phyloP scores from a whole-genome alignment of 495 filamentous ascomycete genomes.

The Echria macrotheca region DNA sequence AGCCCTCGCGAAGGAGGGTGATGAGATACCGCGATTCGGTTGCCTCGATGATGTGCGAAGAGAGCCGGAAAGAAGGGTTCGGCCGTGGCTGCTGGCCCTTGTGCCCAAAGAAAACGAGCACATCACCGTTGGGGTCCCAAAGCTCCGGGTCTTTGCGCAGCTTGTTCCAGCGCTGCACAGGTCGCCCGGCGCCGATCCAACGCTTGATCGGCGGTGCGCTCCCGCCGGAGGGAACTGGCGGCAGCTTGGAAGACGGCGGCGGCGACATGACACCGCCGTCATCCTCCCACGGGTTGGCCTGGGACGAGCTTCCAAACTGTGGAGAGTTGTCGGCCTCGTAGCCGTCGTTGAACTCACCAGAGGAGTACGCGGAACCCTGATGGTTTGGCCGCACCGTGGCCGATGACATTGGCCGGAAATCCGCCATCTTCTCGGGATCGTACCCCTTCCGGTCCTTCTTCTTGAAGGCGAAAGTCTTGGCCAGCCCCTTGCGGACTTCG shows the following conservation, averaged over 20 bases:
- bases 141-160: slow-evolving; percentile 55
- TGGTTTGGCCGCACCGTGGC: slow-evolving; percentile 29
- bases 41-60: slow-evolving; percentile 50
- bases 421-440: slow-evolving; percentile 13
- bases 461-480: slow-evolving; percentile 42
- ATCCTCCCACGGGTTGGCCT: slow-evolving; percentile 25
- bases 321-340: slow-evolving; percentile 26
- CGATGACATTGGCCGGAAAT: slow-evolving; percentile 30
- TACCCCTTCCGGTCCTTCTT: slow-evolving; percentile 38
- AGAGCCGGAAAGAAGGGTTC: slow-evolving; percentile 52
- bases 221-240: slow-evolving; percentile 26
- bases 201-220: slow-evolving; percentile 39
- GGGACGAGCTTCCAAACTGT: slow-evolving; percentile 8
- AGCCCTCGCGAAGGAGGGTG: slow-evolving; percentile 47
- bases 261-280: slow-evolving; percentile 21
- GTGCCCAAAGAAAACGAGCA: slow-evolving; percentile 51
- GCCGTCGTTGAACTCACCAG: slow-evolving; percentile 18
- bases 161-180: slow-evolving; percentile 50
- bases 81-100: slow-evolving; percentile 37
- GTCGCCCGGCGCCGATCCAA: slow-evolving; percentile 44
- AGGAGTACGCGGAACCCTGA: background rate
- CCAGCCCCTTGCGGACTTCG: slow-evolving; percentile 44
- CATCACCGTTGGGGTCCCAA: slow-evolving; percentile 59
- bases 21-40: slow-evolving; percentile 51
- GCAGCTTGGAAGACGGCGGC: slow-evolving; percentile 31